A percentile compares a stretch with the other conserved stretches of the same genome.
Conservation (phyloP, 768 basidiomycete species). For the Dacryopinax spathularia region DNA sequence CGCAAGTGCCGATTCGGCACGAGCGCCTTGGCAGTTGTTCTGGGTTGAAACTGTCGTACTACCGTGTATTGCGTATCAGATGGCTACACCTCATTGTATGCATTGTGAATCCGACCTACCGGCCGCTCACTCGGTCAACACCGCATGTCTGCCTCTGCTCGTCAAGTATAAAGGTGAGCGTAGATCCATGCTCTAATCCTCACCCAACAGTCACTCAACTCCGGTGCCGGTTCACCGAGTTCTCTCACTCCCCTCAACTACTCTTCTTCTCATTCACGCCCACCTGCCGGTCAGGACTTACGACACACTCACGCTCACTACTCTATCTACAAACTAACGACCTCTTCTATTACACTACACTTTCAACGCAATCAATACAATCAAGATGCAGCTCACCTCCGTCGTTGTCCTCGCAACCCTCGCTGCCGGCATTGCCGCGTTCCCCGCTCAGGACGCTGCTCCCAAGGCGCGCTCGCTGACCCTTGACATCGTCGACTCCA, state of each 20-base stretch:
- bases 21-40: too few species aligned
- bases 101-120: too few species aligned
- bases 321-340: neutral
- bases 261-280: neutral
- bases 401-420: neutral
- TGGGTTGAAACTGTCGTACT: too few species aligned
- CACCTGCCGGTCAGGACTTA: slow-evolving; percentile 1
- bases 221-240: neutral
- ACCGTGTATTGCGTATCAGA: too few species aligned
- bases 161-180: neutral
- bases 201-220: neutral
- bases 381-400: slow-evolving; percentile 2
- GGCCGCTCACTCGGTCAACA: neutral
- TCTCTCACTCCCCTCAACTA: neutral
- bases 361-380: neutral
- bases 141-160: neutral
- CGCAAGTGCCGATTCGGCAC: too few species aligned
- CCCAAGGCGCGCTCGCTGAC: too few species aligned
- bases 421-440: neutral
- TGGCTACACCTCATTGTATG: too few species aligned
- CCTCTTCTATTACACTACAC: neutral
- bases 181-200: neutral
- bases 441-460: too few species aligned
- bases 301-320: neutral
- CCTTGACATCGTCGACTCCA: too few species aligned